phyloP scores from a whole-genome alignment of 2,329 filamentous ascomycete genomes.

The Neocatenulostroma microsporum region DNA sequence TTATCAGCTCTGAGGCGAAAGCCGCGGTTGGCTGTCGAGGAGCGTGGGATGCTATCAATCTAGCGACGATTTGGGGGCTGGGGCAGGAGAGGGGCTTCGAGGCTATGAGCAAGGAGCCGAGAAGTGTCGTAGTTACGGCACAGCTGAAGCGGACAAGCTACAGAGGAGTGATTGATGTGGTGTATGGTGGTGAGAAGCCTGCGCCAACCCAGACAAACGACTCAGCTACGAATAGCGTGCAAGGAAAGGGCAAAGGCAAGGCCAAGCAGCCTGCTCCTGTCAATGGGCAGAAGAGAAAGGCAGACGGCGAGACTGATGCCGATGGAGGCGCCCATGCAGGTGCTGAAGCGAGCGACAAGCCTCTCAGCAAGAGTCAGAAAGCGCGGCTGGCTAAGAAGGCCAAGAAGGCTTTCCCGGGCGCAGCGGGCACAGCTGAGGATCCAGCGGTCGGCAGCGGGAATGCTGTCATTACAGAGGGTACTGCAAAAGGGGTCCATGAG shows the following conservation, averaged over 20 bases:
- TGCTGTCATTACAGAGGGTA: no score
- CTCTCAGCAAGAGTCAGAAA: conserved; percentile 27
- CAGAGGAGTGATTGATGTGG: conserved; percentile 76
- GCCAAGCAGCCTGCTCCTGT: conserved; percentile 8
- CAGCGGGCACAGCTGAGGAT: no score
- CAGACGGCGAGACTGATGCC: conserved; percentile 14
- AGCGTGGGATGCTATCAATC: conserved; percentile 82
- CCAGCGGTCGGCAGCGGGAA: no score
- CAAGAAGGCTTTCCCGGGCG: conserved; percentile 14
- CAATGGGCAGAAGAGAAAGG: conserved; percentile 40
- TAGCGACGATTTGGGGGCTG: conserved; percentile 81
- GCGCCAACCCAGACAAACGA: no score
- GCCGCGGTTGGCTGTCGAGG: conserved; percentile 60
- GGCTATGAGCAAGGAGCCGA: conserved; percentile 62
- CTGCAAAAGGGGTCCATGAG: no score
- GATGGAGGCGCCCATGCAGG: no score
- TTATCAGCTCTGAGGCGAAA: conserved; percentile 75
- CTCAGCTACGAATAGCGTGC: conserved; percentile 22
- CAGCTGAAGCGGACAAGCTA: conserved; percentile 75
- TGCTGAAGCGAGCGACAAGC: conserved; percentile 15
- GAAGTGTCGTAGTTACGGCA: conserved; percentile 76
- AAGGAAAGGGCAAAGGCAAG: conserved; percentile 16
- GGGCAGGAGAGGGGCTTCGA: conserved; percentile 71
- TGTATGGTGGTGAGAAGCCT: conserved; percentile 57
- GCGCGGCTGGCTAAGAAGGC: no score